phyloP scores from a whole-genome alignment of 2,329 filamentous ascomycete species.

The Hypoxylon sp. region DNA sequence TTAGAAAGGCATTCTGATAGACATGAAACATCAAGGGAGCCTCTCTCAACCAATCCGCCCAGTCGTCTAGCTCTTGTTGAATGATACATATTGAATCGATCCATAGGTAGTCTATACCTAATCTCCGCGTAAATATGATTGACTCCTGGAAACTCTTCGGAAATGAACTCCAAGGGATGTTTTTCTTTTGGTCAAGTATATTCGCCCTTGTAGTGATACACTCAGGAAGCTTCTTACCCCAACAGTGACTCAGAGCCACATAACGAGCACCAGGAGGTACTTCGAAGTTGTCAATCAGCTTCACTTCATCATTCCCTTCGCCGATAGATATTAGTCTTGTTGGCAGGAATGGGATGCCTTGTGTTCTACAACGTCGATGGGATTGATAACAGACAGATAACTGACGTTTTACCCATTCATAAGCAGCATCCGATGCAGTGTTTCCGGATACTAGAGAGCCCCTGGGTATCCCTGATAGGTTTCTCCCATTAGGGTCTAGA shows the following conservation, averaged over 20 bases:
- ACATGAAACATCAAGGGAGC: slow-evolving; percentile 22
- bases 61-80: slow-evolving; percentile 2
- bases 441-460: slow-evolving; percentile 10
- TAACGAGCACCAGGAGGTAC: slow-evolving; percentile 4
- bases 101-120: slow-evolving; percentile 22
- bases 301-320: not conserved
- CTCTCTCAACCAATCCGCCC: slow-evolving; percentile 19
- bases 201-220: slow-evolving; percentile 15
- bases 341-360: slow-evolving; percentile 9
- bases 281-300: not conserved
- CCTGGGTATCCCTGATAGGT: slow-evolving; percentile 7
- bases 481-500: not conserved
- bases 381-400: slow-evolving; percentile 1
- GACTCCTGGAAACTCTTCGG: slow-evolving; percentile 22
- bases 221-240: slow-evolving; percentile 10
- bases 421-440: slow-evolving; percentile 17
- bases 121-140: slow-evolving; percentile 15
- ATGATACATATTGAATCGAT: slow-evolving; percentile 17
- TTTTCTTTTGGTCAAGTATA: slow-evolving; percentile 4
- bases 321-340: slow-evolving; percentile 17
- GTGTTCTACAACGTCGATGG: slow-evolving; percentile 3
- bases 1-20: slow-evolving; percentile 20
- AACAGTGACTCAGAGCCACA: slow-evolving; percentile 27
- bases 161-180: slow-evolving; percentile 12
- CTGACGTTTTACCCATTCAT: slow-evolving; percentile 4